Percentiles rank a stretch among this genome's conserved stretches.
Evolutionary conservation across 495 filamentous ascomycete species (phyloP).

Genomic region (Paragyromitra xinjiangensis): DNA sequence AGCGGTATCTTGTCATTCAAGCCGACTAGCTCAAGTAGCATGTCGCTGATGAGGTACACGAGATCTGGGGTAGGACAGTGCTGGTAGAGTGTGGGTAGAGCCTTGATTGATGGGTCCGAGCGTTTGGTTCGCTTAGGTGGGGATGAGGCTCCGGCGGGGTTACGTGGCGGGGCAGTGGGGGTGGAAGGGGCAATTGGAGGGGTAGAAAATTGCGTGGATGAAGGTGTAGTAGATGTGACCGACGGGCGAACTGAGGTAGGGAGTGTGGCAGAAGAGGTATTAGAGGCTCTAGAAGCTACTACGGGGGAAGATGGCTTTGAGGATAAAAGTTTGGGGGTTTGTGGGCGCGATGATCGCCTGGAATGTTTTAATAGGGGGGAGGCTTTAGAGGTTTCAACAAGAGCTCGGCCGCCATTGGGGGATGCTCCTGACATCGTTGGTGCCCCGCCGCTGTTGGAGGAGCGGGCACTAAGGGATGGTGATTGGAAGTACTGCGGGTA

Average conservation of each 20-base stretch:
- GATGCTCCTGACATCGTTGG: constrained; percentile 28
- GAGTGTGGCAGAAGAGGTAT: constrained; percentile 50
- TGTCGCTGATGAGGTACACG: constrained; percentile 88
- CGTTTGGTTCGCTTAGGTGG: constrained; percentile 66
- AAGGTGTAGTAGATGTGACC: constrained; percentile 42
- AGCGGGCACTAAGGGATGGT: constrained; percentile 48
- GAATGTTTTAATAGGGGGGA: constrained; percentile 45
- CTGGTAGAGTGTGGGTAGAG: constrained; percentile 80
- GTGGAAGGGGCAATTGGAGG: constrained; percentile 58
- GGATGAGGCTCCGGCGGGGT: constrained; percentile 56
- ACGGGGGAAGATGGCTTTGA: constrained; percentile 48
- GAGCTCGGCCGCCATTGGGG: constrained; percentile 36
- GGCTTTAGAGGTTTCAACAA: constrained; percentile 38
- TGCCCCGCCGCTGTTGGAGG: constrained; percentile 39
- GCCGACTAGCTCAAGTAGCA: constrained; percentile 92
- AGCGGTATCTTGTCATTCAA: constrained; percentile 91
- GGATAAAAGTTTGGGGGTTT: constrained; percentile 51
- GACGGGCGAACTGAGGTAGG: constrained; percentile 46
- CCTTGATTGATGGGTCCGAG: constrained; percentile 68
- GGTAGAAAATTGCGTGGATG: constrained; percentile 58
- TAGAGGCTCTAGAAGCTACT: constrained; percentile 34
- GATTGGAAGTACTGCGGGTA: constrained; percentile 53
- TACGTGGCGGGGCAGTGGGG: constrained; percentile 44
- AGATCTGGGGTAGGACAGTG: constrained; percentile 80
- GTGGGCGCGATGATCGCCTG: constrained; percentile 53